phyloP scores from a whole-genome alignment of 805 yeast species.

The Ogataea henricii region DNA sequence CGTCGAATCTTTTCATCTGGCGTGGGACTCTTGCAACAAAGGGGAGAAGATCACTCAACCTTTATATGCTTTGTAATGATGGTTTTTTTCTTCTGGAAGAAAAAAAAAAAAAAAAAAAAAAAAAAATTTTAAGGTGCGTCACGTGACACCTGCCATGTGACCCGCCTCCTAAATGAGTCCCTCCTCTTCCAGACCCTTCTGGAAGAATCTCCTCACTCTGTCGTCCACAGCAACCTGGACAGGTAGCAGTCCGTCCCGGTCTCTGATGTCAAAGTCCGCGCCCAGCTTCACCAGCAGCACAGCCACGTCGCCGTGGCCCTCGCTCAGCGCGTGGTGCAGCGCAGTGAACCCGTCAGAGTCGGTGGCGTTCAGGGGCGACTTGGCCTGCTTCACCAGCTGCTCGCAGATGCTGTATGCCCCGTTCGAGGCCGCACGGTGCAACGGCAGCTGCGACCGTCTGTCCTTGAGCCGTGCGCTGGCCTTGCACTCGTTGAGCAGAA shows the following conservation, averaged over 20 bases:
- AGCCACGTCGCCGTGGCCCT: constrained; percentile 82
- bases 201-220: constrained; percentile 45
- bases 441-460: constrained; percentile 59
- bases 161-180: constrained; percentile 22
- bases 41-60: neutral
- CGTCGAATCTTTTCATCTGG: constrained; percentile 20
- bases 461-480: constrained; percentile 72
- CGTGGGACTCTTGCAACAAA: neutral
- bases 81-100: constrained; percentile 5
- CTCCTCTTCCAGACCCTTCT: constrained; percentile 25
- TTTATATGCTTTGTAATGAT: constrained; percentile 1
- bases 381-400: constrained; percentile 51
- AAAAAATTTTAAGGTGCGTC: neutral
- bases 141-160: constrained; percentile 2
- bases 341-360: constrained; percentile 84
- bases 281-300: constrained; percentile 60
- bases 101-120: constrained; percentile 9
- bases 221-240: constrained; percentile 57
- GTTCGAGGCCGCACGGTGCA: constrained; percentile 81
- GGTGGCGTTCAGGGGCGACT: constrained; percentile 65
- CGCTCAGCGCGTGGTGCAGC: constrained; percentile 86
- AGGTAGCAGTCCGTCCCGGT: constrained; percentile 56
- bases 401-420: constrained; percentile 65
- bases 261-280: constrained; percentile 57
- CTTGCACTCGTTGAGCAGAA: constrained; percentile 52